Percentiles rank a stretch among this genome's conserved stretches.
Evolutionary conservation across 2,329 filamentous ascomycete species (phyloP).

Genomic region (Macrophomina pseudophaseolina): DNA sequence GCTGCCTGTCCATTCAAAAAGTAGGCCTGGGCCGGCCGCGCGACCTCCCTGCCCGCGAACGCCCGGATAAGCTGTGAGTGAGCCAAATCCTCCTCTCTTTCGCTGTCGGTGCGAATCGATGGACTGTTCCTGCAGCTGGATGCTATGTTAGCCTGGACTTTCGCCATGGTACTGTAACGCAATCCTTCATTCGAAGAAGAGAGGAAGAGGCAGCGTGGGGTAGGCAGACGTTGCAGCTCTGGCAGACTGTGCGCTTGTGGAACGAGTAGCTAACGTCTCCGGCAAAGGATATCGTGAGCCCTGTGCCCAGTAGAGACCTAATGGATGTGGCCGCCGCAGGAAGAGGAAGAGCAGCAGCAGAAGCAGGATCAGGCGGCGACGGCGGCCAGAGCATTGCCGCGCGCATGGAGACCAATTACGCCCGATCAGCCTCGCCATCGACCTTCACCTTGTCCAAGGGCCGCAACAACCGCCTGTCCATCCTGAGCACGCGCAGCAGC

Average conservation of each 20-base stretch:
- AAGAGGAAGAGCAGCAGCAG: background rate
- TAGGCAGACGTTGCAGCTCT: background rate
- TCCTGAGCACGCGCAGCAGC: conserved; percentile 1
- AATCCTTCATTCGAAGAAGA: background rate
- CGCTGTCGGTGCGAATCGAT: background rate
- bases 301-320: conserved; percentile 1
- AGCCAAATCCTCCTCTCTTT: background rate
- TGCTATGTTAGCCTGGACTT: conserved; percentile 7
- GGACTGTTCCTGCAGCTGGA: background rate
- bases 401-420: conserved; percentile 17
- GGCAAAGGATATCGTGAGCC: conserved; percentile 13
- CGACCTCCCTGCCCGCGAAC: background rate
- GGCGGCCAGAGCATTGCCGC: conserved; percentile 5
- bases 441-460: conserved; percentile 14
- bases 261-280: background rate
- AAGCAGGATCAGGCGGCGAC: background rate
- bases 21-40: background rate
- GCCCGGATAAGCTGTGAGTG: conserved; percentile 1
- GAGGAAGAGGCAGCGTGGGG: background rate
- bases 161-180: conserved; percentile 19
- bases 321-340: too few relatives aligned
- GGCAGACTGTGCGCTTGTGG: too few relatives aligned
- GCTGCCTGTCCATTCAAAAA: conserved; percentile 8
- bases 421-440: conserved; percentile 13
- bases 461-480: conserved; percentile 18